phyloP scores from a whole-genome alignment of 805 yeast genomes.

The Hanseniaspora lindneri region DNA sequence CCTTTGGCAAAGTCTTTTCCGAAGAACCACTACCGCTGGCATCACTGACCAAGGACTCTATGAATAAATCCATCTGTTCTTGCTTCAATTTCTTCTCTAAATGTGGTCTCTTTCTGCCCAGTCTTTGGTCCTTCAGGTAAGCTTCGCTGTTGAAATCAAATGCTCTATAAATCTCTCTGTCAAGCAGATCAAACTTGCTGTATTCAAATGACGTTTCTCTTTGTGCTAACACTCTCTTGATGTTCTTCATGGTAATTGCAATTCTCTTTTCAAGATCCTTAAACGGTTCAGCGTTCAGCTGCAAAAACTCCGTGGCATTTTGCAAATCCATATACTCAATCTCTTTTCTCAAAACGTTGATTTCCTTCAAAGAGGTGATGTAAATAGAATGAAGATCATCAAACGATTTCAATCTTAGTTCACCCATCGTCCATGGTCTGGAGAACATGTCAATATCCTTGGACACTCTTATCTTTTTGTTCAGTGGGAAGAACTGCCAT shows the following conservation, averaged over 20 bases:
- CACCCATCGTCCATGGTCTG: constrained; percentile 78
- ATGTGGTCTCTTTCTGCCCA: neutral
- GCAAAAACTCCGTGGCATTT: constrained; percentile 25
- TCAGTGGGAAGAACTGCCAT: constrained; percentile 77
- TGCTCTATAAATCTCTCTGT: constrained; percentile 9
- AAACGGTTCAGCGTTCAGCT: constrained; percentile 30
- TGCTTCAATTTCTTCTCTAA: neutral
- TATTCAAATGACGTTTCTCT: constrained; percentile 56
- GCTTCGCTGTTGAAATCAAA: neutral
- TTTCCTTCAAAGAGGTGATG: constrained; percentile 75
- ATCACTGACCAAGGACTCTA: constrained; percentile 20
- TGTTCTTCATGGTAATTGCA: constrained; percentile 58
- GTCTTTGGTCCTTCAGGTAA: neutral
- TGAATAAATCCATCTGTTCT: neutral
- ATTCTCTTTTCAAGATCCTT: constrained; percentile 34
- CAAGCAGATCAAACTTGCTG: constrained; percentile 2
- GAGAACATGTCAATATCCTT: constrained; percentile 45
- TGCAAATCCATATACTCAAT: constrained; percentile 40
- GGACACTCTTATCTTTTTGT: constrained; percentile 47
- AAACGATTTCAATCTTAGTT: constrained; percentile 78
- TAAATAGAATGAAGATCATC: constrained; percentile 86
- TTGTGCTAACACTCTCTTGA: constrained; percentile 78
- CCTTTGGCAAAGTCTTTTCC: neutral
- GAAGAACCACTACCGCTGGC: constrained; percentile 5
- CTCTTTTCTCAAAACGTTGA: constrained; percentile 71